Evolutionary conservation across 345 rosid genomes (phyloP), one percentile per base, ranked within the genome.

Genomic region (Citrus inodora): DNA sequence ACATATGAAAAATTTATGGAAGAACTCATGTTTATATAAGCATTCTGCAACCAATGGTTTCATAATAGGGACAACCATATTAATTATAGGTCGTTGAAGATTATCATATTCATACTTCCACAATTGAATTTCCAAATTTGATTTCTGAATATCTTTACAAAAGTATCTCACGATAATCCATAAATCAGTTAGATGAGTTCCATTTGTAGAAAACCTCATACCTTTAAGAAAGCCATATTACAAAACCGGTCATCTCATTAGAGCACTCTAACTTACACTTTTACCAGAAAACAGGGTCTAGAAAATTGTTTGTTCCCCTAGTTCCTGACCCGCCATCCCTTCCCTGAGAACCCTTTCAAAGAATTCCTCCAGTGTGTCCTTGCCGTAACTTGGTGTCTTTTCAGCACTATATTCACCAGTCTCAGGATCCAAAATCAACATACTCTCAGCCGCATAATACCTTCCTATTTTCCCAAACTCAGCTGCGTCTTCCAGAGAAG

Each of bases 401-500:
- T 93, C 98, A 8, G 91, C 92, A 69, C 89, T 90, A 71, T 93
- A 95, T 46, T 92, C 92, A 27, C 99, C 96, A 0, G 94, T 93
- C 80, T 89, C 94, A 0, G 92, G 91, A 85, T 95, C 98, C 84
- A 90, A 83, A 77, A 93, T 10, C 88, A 95, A 76, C 97, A 93
- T 93, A 82, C 99, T 95, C 86, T 95, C 99, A 2, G 93, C 98
- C 4, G 99, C 98, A 68, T 95, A 95, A 58, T 93, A 95, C 87
- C 97, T 90, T 60, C 97, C 98, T 2, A 95, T 95, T 83, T 93
- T 95, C 72, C 99, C 99, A 80, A 86, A 95, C 90, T 95, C 99
- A 0, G 98, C 99, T 8, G 97, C 96, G 40, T 95, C 99, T 84
- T 88, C 96, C 88, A 93, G 73, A 0, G 87, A 60, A 64, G 98